Conservation (phyloP, 2,329 filamentous ascomycete genomes). For the Magnaporthales sp. region DNA sequence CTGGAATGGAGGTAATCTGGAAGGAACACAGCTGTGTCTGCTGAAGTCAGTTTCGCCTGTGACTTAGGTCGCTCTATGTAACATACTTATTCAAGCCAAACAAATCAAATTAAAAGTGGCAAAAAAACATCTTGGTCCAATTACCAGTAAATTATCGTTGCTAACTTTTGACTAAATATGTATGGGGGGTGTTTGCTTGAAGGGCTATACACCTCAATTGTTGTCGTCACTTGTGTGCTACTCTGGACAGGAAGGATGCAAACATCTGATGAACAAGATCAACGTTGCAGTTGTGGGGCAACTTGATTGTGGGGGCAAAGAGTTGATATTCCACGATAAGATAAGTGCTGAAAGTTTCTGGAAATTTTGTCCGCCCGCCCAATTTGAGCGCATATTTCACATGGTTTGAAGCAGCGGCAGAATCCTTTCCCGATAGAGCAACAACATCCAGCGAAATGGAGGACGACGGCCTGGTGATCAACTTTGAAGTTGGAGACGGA, state of each 20-base stretch:
- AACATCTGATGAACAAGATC: not conserved
- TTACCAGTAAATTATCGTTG: not conserved
- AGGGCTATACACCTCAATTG: not conserved
- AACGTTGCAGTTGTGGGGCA: not conserved
- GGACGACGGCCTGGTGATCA: conserved; percentile 90
- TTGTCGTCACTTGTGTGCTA: not conserved
- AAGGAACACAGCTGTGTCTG: not conserved
- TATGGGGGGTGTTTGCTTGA: not conserved
- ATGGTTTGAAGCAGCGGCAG: not conserved
- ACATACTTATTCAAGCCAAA: not conserved
- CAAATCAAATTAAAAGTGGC: not conserved
- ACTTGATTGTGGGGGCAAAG: not conserved
- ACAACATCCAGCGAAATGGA: conserved; percentile 50
- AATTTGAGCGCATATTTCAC: not conserved
- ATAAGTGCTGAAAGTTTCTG: not conserved
- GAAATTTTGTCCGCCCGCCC: not conserved
- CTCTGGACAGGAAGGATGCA: too few species aligned
- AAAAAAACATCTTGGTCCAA: not conserved
- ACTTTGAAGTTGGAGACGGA: conserved; percentile 70
- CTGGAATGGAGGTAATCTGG: not conserved
- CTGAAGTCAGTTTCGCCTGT: not conserved
- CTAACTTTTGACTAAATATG: not conserved
- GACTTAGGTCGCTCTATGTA: not conserved
- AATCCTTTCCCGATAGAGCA: not conserved
- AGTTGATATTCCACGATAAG: not conserved